Base-by-base conservation (phyloP, 345 rosid genomes). In the Mallotus nudiflorus region DNA sequence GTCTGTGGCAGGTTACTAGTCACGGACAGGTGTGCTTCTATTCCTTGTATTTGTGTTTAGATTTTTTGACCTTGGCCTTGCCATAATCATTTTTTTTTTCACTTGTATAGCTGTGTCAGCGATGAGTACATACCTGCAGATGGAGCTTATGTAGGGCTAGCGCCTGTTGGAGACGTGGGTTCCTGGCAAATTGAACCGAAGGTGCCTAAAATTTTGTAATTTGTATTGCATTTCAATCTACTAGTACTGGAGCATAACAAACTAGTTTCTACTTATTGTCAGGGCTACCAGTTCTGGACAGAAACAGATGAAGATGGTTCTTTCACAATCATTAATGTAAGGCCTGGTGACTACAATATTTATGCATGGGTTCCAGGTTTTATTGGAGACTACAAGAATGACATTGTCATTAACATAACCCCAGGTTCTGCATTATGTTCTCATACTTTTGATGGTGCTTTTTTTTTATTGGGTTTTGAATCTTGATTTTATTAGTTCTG, bases 221-320 rank as follows among this genome's bases (percentile, higher is more conserved):
- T 24, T 40, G 3, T 20, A 48, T 35, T 12, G 19, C 19, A 22
- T 24, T 15, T 15, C 35, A 33, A 59, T 14, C 9, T 31, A 19
- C 19, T 3, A 5, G 27, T 27, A 20, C 9, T 29, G 12, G 13
- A 45, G n/a, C 37, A 28, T 46, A 28, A 48, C 13, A 29, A 45
- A 57, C 53, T n/a, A 57, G 57, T 19, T 44, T 19, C 10, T 10
- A 24, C 19, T 3, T 57, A 10, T 16, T 59, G 58, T 33, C 62
- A 94, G 97, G 88, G 75, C 31, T 91, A 94, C 75, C 98, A 94
- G 65, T 94, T 91, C 59, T 94, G 98, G 98, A 81, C 80, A 44
- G 78, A 63, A 67, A 78, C 89, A 55, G 91, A 91, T 40, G 77
- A 64, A 56, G 76, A 84, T 50, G 98, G 97, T 1, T 77, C 67